phyloP scores from a whole-genome alignment of 2,329 filamentous ascomycete genomes.

The Penicillium sp. region DNA sequence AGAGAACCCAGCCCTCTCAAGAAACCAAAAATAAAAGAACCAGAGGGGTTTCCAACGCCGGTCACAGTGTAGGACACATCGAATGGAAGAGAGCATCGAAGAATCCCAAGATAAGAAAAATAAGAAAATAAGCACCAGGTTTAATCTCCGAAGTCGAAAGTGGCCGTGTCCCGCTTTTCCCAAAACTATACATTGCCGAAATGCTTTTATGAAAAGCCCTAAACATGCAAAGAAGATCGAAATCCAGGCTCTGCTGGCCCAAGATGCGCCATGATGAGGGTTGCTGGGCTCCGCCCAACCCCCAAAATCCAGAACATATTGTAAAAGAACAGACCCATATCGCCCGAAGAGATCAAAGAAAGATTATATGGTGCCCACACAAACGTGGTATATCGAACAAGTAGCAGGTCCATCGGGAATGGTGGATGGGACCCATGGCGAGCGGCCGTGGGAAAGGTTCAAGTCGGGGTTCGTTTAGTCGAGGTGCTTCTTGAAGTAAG shows the following conservation, averaged over 20 bases:
- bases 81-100: constrained; percentile 7
- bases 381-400: constrained; percentile 11
- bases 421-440: constrained; percentile 5
- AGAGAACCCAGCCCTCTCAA: constrained; percentile 17
- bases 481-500: constrained; percentile 51
- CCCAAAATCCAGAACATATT: constrained; percentile 2
- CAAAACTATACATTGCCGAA: constrained; percentile 22
- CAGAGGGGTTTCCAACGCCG: constrained; percentile 16
- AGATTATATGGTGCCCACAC: constrained; percentile 9
- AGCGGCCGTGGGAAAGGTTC: neutral
- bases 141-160: constrained; percentile 10
- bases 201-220: constrained; percentile 15
- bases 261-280: constrained; percentile 6
- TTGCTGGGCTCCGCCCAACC: constrained; percentile 11
- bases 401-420: constrained; percentile 2
- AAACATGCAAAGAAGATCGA: constrained; percentile 16
- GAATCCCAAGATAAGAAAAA: constrained; percentile 3
- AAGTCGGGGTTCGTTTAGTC: constrained; percentile 13
- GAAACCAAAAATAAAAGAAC: constrained; percentile 6
- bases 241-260: constrained; percentile 4
- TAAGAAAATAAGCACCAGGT: constrained; percentile 2
- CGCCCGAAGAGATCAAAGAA: constrained; percentile 9
- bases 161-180: constrained; percentile 4
- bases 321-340: constrained; percentile 11
- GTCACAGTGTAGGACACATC: constrained; percentile 14